A percentile compares a stretch with the other conserved stretches of the same genome.
Evolutionary conservation across 2,329 filamentous ascomycete species (phyloP).

Genomic region (Plenodomus biglobosus): DNA sequence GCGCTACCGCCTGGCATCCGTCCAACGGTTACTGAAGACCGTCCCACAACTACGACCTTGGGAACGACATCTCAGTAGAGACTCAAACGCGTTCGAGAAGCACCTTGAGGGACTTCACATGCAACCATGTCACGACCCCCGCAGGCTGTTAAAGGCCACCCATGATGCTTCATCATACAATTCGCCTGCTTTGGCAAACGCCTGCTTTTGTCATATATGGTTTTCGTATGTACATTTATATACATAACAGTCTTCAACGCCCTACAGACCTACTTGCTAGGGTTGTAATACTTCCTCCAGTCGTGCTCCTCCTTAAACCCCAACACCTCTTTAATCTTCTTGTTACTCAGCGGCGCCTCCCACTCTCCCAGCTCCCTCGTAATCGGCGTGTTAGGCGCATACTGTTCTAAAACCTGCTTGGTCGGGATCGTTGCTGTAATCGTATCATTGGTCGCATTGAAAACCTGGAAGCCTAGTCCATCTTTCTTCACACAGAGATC

Average conservation of each 20-base stretch:
- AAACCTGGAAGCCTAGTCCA: constrained; percentile 63
- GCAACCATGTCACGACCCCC: no score
- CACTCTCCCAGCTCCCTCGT: constrained; percentile 59
- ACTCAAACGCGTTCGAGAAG: no score
- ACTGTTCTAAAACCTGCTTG: constrained; percentile 54
- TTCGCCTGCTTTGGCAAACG: no score
- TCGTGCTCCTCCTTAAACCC: constrained; percentile 62
- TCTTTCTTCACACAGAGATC: constrained; percentile 55
- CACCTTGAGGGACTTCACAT: no score
- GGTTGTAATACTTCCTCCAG: constrained; percentile 56
- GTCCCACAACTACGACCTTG: no score
- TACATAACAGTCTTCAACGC: background rate
- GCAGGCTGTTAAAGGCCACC: no score
- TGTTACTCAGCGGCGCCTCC: constrained; percentile 63
- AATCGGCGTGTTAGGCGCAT: constrained; percentile 54
- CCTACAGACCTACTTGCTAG: constrained; percentile 10
- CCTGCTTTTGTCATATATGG: no score
- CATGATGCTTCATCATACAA: no score
- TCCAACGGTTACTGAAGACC: no score
- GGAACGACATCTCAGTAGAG: no score
- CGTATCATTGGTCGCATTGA: constrained; percentile 65
- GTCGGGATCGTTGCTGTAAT: constrained; percentile 60
- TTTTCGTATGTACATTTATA: no score
- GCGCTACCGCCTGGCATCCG: background rate
- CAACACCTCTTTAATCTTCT: constrained; percentile 60